A percentile compares a stretch with the other conserved stretches of the same genome.
Conservation (phyloP, 179 eudicot species). For the Beta lomatogona region DNA sequence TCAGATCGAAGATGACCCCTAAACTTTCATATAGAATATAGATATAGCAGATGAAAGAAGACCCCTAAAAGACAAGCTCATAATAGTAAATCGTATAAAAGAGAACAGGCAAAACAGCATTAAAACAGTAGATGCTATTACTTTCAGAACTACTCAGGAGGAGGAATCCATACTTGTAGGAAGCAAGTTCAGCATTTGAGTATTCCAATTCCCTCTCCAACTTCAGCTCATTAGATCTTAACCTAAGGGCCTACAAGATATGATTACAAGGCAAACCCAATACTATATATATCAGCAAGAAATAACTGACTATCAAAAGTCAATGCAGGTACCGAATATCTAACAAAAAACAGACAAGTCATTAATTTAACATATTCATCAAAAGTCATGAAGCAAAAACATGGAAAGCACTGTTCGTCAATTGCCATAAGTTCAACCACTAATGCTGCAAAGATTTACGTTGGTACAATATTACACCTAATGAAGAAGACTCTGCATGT, state of each 20-base stretch:
- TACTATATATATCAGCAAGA: background rate
- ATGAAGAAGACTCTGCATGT: no score
- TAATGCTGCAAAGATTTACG: no score
- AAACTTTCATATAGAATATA: background rate
- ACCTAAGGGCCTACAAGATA: constrained; percentile 68
- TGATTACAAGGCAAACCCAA: constrained; percentile 4
- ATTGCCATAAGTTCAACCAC: no score
- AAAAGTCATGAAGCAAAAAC: background rate
- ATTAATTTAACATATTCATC: background rate
- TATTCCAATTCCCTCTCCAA: constrained; percentile 86
- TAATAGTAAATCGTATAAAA: background rate
- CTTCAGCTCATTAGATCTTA: constrained; percentile 93
- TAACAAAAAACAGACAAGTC: background rate
- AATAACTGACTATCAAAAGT: background rate
- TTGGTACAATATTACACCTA: no score
- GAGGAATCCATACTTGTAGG: constrained; percentile 58
- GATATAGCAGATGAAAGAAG: background rate
- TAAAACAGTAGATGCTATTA: background rate
- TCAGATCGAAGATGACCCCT: background rate
- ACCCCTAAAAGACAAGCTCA: constrained; percentile 4
- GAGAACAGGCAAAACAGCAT: background rate
- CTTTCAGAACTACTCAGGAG: constrained; percentile 9
- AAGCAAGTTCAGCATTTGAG: constrained; percentile 67
- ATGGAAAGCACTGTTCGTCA: background rate
- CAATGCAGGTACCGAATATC: background rate